Conservation (phyloP, 495 filamentous ascomycete genomes). For the Tuber borchii region DNA sequence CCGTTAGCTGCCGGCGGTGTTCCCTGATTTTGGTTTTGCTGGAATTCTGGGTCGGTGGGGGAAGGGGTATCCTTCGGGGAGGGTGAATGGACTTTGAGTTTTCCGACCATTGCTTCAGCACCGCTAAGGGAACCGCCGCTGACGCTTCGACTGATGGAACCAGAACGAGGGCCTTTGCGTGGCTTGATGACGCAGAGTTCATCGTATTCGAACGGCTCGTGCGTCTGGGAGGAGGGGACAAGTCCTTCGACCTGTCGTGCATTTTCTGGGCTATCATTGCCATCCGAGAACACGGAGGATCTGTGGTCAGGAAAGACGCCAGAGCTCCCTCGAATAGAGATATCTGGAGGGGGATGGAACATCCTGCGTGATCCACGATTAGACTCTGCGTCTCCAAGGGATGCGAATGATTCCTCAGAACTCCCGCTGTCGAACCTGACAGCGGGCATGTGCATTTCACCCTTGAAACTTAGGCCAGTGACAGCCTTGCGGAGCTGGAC, state of each 20-base stretch:
- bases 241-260: neutral
- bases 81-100: constrained; percentile 26
- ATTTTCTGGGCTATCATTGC: neutral
- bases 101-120: constrained; percentile 26
- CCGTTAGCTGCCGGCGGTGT: neutral
- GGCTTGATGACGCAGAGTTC: neutral
- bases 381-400: constrained; percentile 31
- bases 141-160: constrained; percentile 2
- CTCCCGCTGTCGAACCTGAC: constrained; percentile 7
- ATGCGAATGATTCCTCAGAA: constrained; percentile 20
- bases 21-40: constrained; percentile 3
- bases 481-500: constrained; percentile 14
- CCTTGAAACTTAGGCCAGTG: constrained; percentile 9
- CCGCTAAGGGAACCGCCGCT: constrained; percentile 22
- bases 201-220: constrained; percentile 11
- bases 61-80: constrained; percentile 13
- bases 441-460: constrained; percentile 7
- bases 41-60: constrained; percentile 7
- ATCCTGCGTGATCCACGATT: constrained; percentile 21
- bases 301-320: constrained; percentile 17
- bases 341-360: constrained; percentile 19
- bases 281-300: constrained; percentile 13
- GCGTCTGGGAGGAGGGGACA: constrained; percentile 1
- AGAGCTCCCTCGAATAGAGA: constrained; percentile 23
- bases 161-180: constrained; percentile 10